phyloP scores from a whole-genome alignment of 148 eudicot genomes.

The Camellia japonica region DNA sequence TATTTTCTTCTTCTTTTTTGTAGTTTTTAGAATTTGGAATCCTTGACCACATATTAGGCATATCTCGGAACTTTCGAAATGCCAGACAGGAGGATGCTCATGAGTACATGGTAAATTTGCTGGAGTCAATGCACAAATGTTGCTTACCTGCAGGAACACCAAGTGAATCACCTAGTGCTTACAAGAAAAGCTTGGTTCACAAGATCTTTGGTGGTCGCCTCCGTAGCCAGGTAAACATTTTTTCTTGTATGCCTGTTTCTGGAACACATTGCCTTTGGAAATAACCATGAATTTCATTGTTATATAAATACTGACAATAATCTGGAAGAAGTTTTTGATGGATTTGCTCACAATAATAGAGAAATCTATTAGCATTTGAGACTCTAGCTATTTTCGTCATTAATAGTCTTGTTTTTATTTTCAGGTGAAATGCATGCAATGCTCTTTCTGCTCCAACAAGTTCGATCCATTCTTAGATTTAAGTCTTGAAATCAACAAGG shows the following conservation, averaged over 20 bases:
- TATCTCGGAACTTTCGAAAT: constrained; percentile 77
- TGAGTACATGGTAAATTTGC: constrained; percentile 92
- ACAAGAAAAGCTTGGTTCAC: constrained; percentile 88
- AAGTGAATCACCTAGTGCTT: constrained; percentile 85
- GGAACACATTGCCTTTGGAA: not conserved
- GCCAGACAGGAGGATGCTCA: constrained; percentile 98
- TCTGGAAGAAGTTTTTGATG: not conserved
- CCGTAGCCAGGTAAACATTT: constrained; percentile 66
- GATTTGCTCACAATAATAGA: not conserved
- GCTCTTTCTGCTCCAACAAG: constrained; percentile 74
- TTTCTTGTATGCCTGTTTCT: not conserved
- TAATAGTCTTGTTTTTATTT: constrained; percentile 5
- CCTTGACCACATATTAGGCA: constrained; percentile 65
- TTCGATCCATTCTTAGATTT: constrained; percentile 90
- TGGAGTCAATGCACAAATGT: constrained; percentile 95
- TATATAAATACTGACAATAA: not conserved
- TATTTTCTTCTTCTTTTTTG: not conserved
- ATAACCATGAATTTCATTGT: not conserved
- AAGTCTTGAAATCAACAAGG: constrained; percentile 85
- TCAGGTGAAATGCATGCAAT: constrained; percentile 95
- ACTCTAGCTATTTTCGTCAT: not conserved
- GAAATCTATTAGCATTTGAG: not conserved
- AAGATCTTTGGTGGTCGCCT: constrained; percentile 92
- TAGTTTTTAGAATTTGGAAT: constrained; percentile 19
- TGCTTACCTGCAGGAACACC: constrained; percentile 89